A percentile compares a stretch with the other conserved stretches of the same genome.
These are phyloP conservation scores for Nicotiana tabacum DNA, from an alignment of 257 asterid genomes.

Conservation along the genomic window DNA sequence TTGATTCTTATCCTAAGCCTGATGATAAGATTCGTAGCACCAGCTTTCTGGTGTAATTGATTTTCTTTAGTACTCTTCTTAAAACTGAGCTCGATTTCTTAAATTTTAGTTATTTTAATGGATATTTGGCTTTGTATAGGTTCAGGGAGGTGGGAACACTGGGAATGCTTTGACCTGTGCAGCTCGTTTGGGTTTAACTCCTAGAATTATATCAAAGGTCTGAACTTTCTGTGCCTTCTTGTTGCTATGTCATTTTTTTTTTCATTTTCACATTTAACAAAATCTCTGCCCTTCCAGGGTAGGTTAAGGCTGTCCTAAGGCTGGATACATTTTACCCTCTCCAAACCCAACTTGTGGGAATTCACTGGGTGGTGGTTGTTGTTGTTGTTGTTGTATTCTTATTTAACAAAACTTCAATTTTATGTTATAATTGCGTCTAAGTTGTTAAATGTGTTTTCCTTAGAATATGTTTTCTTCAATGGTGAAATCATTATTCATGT, in stretches of 20 bases:
- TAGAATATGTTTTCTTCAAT: background rate
- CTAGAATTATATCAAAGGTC: constrained; percentile 85
- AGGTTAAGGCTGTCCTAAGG: too few species aligned
- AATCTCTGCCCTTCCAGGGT: too few species aligned
- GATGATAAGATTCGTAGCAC: constrained; percentile 83
- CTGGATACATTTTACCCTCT: too few species aligned
- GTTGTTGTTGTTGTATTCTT: too few species aligned
- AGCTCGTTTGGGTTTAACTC: constrained; percentile 72
- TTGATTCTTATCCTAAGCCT: constrained; percentile 81
- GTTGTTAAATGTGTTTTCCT: background rate
- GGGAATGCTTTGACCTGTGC: constrained; percentile 86
- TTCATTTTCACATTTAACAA: too few species aligned
- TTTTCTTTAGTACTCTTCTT: background rate
- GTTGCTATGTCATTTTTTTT: background rate
- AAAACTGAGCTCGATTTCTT: background rate
- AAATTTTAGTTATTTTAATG: background rate
- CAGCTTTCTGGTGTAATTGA: constrained; percentile 53
- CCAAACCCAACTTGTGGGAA: too few species aligned
- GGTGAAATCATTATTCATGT: background rate
- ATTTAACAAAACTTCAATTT: too few species aligned
- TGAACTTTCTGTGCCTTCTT: background rate
- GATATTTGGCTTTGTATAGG: constrained; percentile 20
- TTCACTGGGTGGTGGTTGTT: too few species aligned
- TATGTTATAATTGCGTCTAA: background rate
- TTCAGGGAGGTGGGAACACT: constrained; percentile 89